These are phyloP conservation scores for Penicillium sp. DNA, from an alignment of 2,329 filamentous ascomycete species.

Conservation along the genomic window DNA sequence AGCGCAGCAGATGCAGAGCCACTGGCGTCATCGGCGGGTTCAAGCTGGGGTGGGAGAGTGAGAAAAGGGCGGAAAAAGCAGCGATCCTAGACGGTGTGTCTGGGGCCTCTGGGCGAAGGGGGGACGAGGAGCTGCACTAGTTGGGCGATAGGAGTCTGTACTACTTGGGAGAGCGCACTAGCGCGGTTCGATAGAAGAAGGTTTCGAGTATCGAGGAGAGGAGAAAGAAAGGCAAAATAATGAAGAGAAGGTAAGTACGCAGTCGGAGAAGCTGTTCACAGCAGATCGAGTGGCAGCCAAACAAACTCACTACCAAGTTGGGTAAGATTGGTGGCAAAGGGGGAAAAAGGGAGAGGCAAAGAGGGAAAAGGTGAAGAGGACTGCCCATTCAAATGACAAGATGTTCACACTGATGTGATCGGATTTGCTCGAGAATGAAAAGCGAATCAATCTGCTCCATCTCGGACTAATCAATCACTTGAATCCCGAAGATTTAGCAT, in stretches of 20 bases:
- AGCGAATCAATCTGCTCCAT: too few relatives aligned
- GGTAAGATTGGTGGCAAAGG: constrained; percentile 14
- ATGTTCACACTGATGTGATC: not conserved
- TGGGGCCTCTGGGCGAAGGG: not conserved
- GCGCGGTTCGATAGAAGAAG: constrained; percentile 2
- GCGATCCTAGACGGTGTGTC: constrained; percentile 6
- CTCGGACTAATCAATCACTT: not conserved
- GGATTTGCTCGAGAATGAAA: not conserved
- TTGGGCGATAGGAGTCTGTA: not conserved
- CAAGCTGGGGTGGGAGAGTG: constrained; percentile 4
- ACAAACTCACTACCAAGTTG: not conserved
- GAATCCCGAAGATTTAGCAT: too few relatives aligned
- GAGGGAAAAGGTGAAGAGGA: constrained; percentile 8
- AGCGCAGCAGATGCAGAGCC: constrained; percentile 7
- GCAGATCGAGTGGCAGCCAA: not conserved
- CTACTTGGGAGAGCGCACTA: not conserved
- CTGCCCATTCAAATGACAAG: not conserved
- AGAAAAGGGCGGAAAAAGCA: constrained; percentile 6
- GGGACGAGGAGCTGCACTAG: not conserved
- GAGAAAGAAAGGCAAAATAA: not conserved
- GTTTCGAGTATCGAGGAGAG: not conserved
- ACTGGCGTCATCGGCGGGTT: constrained; percentile 19
- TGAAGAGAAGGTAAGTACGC: not conserved
- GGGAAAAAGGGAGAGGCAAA: constrained; percentile 5
- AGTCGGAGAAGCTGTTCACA: not conserved